Evolutionary conservation across 2,329 filamentous ascomycete species (phyloP).

Genomic region (Plenodomus tracheiphilus): DNA sequence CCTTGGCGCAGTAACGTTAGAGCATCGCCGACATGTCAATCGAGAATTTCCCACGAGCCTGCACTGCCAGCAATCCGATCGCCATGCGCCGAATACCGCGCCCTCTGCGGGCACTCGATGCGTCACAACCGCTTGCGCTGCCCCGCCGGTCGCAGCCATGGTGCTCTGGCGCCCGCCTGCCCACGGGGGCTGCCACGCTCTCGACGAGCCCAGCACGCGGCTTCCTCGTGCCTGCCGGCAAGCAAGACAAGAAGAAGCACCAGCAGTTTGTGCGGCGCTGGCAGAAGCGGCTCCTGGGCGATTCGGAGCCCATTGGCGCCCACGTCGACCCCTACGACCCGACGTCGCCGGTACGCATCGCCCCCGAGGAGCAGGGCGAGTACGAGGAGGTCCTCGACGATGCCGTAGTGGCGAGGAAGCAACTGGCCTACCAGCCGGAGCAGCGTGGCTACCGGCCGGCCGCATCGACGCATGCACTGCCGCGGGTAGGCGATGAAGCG

Average conservation of each 20-base stretch:
- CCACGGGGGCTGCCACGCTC: conserved; percentile 29
- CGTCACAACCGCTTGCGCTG: conserved; percentile 16
- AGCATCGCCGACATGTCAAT: conserved; percentile 6
- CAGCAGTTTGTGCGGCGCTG: conserved; percentile 40
- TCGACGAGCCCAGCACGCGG: conserved; percentile 31
- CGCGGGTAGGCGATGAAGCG: conserved; percentile 56
- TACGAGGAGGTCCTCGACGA: conserved; percentile 39
- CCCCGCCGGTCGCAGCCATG: conserved; percentile 14
- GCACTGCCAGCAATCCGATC: conserved; percentile 26
- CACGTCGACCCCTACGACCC: conserved; percentile 45
- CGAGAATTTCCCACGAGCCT: conserved; percentile 17
- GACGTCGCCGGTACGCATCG: conserved; percentile 40
- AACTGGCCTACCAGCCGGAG: background rate
- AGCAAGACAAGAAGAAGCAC: conserved; percentile 43
- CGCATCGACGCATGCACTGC: conserved; percentile 45
- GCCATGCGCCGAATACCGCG: conserved; percentile 45
- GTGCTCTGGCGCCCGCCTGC: conserved; percentile 20
- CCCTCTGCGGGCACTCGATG: conserved; percentile 39
- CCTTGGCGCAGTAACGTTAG: conserved; percentile 13
- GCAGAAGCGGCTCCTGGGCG: conserved; percentile 42
- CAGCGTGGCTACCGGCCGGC: conserved; percentile 16
- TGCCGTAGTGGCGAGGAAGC: conserved; percentile 4
- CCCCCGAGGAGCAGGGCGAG: conserved; percentile 41
- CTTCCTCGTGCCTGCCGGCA: conserved; percentile 28
- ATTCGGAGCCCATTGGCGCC: conserved; percentile 42